phyloP scores from a whole-genome alignment of 768 basidiomycete species.

The Suillus occidentalis region DNA sequence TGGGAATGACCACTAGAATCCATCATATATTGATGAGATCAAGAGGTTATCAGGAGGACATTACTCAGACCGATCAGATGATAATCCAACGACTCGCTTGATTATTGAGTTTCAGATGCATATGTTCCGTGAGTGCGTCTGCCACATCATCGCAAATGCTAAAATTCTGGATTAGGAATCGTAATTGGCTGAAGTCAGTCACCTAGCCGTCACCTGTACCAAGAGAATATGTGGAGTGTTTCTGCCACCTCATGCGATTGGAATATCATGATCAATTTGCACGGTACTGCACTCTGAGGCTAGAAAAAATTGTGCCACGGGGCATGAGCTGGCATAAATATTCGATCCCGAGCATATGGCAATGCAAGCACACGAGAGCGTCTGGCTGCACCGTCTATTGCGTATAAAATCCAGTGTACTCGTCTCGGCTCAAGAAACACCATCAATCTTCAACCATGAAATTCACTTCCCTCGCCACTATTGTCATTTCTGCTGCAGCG shows the following conservation, averaged over 20 bases:
- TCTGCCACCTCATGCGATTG: neutral
- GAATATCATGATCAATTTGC: neutral
- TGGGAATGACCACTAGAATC: neutral
- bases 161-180: too few species aligned
- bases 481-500: neutral
- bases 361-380: neutral
- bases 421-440: neutral
- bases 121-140: too few species aligned
- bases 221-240: too few species aligned
- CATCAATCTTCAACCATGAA: neutral
- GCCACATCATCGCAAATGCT: too few species aligned
- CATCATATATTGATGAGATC: neutral
- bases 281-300: neutral
- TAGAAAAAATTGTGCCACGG: neutral
- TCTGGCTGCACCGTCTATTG: neutral
- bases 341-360: neutral
- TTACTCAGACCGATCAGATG: neutral
- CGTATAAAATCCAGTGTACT: neutral
- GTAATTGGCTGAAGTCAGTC: too few species aligned
- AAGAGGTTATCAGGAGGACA: neutral
- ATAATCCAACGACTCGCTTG: neutral
- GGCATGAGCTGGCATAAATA: neutral
- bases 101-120: too few species aligned
- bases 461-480: neutral
- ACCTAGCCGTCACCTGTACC: neutral